Evolutionary conservation across 331 rosid species (phyloP).

Genomic region (Rosa hybrid): DNA sequence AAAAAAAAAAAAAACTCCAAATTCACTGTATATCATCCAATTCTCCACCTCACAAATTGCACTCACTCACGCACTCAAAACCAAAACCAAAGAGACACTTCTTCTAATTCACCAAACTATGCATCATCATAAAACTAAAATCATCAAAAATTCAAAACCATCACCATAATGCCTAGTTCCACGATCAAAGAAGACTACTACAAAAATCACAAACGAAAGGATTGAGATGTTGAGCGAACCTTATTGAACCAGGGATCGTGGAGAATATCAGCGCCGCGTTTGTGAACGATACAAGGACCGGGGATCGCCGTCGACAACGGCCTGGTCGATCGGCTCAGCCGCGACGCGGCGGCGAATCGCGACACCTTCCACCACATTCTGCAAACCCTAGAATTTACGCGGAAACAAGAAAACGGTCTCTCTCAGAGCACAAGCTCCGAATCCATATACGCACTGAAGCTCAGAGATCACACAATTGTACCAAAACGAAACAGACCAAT

Average conservation of each 20-base stretch:
- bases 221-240: constrained; percentile 39
- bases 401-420: neutral
- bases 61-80: neutral
- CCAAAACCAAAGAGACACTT: neutral
- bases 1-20: neutral
- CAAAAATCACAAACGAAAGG: neutral
- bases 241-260: constrained; percentile 99
- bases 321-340: constrained; percentile 51
- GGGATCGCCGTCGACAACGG: constrained; percentile 79
- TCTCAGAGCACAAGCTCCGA: constrained; percentile 12
- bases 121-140: neutral
- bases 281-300: constrained; percentile 90
- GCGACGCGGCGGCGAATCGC: constrained; percentile 57
- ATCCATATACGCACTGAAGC: neutral
- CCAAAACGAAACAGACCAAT: neutral
- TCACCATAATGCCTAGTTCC: constrained; percentile 1
- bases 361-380: constrained; percentile 89
- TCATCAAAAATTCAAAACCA: neutral
- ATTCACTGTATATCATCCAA: neutral
- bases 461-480: neutral
- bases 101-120: neutral
- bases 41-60: neutral
- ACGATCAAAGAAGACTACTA: neutral
- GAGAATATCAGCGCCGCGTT: constrained; percentile 98
- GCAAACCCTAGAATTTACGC: neutral